Conservation (phyloP, 176 grass and related monocot genomes). For the Carex myosuroides region DNA sequence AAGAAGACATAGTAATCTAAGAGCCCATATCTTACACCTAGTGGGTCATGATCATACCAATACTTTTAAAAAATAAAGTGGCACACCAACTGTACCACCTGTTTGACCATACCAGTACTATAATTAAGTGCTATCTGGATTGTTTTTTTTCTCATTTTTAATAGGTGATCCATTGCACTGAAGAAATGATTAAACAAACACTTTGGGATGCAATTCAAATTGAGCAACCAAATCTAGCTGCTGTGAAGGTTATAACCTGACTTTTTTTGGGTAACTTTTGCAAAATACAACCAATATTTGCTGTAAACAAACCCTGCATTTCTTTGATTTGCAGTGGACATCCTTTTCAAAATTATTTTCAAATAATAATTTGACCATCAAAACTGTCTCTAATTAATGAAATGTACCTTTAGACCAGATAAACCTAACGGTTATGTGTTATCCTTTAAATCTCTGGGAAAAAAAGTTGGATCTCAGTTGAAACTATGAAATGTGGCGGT, state of each 20-base stretch:
- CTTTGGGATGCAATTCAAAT: slow-evolving; percentile 80
- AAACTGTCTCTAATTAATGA: background rate
- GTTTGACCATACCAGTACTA: background rate
- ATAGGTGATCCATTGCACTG: slow-evolving; percentile 84
- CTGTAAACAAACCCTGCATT: background rate
- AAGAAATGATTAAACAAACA: slow-evolving; percentile 80
- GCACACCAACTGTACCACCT: too few relatives aligned
- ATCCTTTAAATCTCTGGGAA: background rate
- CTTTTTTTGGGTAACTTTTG: background rate
- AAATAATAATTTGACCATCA: background rate
- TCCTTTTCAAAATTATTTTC: background rate
- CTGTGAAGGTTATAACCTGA: slow-evolving; percentile 48
- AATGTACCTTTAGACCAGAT: background rate
- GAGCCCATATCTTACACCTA: background rate
- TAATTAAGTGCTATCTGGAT: background rate
- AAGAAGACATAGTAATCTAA: background rate
- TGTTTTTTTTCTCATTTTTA: background rate
- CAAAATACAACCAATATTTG: background rate
- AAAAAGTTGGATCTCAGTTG: background rate
- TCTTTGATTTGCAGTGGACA: background rate
- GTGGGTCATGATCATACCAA: background rate
- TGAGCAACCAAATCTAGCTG: slow-evolving; percentile 52
- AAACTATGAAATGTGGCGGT: background rate
- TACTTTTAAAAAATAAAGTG: background rate
- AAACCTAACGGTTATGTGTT: background rate